These are phyloP conservation scores for Geotrichum aggregatum DNA, from an alignment of 1,139 yeast genomes.

Conservation along the genomic window DNA sequence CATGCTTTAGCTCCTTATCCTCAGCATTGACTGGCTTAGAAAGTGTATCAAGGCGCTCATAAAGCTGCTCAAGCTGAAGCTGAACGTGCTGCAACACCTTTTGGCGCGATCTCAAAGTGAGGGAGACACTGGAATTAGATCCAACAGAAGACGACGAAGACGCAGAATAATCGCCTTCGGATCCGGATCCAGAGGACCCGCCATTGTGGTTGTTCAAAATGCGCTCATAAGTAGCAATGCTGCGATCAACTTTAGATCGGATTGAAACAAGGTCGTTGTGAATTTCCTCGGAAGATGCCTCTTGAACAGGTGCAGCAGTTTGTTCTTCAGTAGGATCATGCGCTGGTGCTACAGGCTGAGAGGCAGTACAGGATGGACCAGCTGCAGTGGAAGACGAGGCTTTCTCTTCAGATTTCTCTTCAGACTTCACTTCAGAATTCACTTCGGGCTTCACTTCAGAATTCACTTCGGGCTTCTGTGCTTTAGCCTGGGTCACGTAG, in stretches of 20 bases:
- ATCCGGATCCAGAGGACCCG: not conserved
- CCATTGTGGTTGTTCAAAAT: not conserved
- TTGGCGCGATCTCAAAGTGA: slow-evolving; percentile 4
- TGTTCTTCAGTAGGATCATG: not conserved
- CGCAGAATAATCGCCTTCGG: not conserved
- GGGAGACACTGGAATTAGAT: not conserved
- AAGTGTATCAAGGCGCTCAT: slow-evolving; percentile 11
- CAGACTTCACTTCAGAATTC: no score
- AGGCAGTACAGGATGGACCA: not conserved
- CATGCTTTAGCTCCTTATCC: slow-evolving; percentile 14
- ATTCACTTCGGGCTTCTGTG: no score
- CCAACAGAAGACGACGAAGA: not conserved
- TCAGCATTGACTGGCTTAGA: not conserved
- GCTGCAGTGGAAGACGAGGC: not conserved
- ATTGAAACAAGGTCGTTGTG: not conserved
- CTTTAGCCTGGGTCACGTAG: no score
- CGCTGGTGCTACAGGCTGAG: not conserved
- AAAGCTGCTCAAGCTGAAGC: slow-evolving; percentile 12
- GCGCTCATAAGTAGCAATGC: not conserved
- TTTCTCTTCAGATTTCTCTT: not conserved
- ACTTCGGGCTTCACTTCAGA: no score
- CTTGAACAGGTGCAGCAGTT: not conserved
- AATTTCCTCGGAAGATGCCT: not conserved
- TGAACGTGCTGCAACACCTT: slow-evolving; percentile 13
- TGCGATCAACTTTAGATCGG: not conserved